phyloP scores from a whole-genome alignment of 306 rosid genomes.

The Oxytropis ochrocephala region DNA sequence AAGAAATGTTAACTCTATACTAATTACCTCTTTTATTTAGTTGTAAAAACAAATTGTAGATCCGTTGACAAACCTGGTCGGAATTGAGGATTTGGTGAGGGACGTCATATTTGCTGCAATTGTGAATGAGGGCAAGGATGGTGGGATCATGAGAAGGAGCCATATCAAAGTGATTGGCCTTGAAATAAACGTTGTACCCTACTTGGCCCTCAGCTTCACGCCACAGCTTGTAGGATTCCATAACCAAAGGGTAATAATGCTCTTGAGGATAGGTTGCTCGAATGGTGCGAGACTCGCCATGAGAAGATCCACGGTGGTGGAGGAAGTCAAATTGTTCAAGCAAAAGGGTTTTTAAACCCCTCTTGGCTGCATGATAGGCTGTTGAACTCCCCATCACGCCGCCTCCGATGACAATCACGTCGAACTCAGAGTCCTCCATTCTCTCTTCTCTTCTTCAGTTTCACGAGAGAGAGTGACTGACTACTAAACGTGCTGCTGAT shows the following conservation, averaged over 20 bases:
- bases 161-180: slow-evolving; percentile 64
- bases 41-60: too few relatives aligned
- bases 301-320: slow-evolving; percentile 96
- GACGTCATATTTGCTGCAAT: slow-evolving; percentile 24
- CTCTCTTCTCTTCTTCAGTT: not conserved
- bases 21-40: too few relatives aligned
- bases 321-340: slow-evolving; percentile 87
- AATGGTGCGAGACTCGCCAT: slow-evolving; percentile 98
- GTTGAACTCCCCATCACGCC: slow-evolving; percentile 88
- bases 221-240: slow-evolving; percentile 73
- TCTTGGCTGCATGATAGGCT: slow-evolving; percentile 57
- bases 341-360: slow-evolving; percentile 47
- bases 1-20: too few relatives aligned
- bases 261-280: slow-evolving; percentile 61
- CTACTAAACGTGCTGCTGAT: not conserved
- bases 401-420: slow-evolving; percentile 68
- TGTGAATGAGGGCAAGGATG: slow-evolving; percentile 31
- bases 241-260: slow-evolving; percentile 49
- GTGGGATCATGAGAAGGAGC: slow-evolving; percentile 16
- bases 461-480: not conserved
- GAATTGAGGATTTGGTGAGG: slow-evolving; percentile 29
- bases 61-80: not conserved
- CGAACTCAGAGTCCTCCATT: slow-evolving; percentile 25
- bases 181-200: slow-evolving; percentile 63
- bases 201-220: slow-evolving; percentile 44